Conservation (phyloP, 371 early-diverging fungal species). For the Funneliformis caledonium region DNA sequence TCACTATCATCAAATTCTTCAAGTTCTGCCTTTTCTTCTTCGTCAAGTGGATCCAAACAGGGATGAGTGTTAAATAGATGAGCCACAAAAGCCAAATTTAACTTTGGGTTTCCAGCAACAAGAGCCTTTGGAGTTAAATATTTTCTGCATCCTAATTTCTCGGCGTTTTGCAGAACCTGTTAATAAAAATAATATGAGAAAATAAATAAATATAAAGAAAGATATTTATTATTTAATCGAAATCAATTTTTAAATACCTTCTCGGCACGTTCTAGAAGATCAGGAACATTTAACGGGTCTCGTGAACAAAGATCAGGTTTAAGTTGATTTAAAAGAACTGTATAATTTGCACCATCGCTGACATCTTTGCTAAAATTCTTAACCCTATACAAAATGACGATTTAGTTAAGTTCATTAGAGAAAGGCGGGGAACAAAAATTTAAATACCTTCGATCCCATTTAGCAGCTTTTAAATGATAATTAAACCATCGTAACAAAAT, state of each 20-base stretch:
- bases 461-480: slow-evolving; percentile 94
- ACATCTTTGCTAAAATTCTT: slow-evolving; percentile 92
- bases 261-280: slow-evolving; percentile 85
- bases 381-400: slow-evolving; percentile 56
- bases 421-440: not conserved
- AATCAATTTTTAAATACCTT: slow-evolving; percentile 44
- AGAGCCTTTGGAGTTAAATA: slow-evolving; percentile 93
- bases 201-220: not conserved
- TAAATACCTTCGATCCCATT: slow-evolving; percentile 72
- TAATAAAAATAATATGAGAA: slow-evolving; percentile 1
- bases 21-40: slow-evolving; percentile 81
- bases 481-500: slow-evolving; percentile 97
- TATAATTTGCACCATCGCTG: slow-evolving; percentile 94
- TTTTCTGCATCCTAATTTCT: slow-evolving; percentile 89
- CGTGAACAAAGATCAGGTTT: slow-evolving; percentile 82
- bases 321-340: slow-evolving; percentile 89
- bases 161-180: slow-evolving; percentile 84
- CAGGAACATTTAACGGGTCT: slow-evolving; percentile 80
- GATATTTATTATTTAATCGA: not conserved
- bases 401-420: slow-evolving; percentile 9
- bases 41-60: slow-evolving; percentile 86
- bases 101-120: slow-evolving; percentile 92
- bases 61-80: slow-evolving; percentile 95
- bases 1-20: slow-evolving; percentile 89
- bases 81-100: slow-evolving; percentile 96